Evolutionary conservation across 768 basidiomycete species (phyloP).

Genomic region (Omphalotus guepiniiformis): DNA sequence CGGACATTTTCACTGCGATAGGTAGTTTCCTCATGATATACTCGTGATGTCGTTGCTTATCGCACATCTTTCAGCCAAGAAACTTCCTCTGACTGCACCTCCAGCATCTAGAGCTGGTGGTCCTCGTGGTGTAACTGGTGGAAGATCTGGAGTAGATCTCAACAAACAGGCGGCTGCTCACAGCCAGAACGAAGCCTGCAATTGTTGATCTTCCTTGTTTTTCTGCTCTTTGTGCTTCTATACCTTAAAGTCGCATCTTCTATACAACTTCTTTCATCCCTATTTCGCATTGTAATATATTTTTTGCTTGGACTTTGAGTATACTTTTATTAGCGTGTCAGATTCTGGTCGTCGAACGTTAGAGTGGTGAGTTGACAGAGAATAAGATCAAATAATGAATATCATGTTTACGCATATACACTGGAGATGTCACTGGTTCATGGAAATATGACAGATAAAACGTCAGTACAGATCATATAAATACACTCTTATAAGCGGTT

Average conservation of each 20-base stretch:
- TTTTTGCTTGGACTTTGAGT: not conserved
- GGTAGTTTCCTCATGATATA: slow-evolving; percentile 41
- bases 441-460: too few relatives aligned
- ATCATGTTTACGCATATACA: too few relatives aligned
- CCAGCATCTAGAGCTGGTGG: slow-evolving; percentile 55
- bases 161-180: slow-evolving; percentile 57
- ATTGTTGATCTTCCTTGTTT: slow-evolving; percentile 48
- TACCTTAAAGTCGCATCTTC: slow-evolving; percentile 13
- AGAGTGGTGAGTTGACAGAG: too few relatives aligned
- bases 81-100: slow-evolving; percentile 78
- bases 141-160: slow-evolving; percentile 72
- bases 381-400: too few relatives aligned
- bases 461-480: too few relatives aligned
- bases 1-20: slow-evolving; percentile 82
- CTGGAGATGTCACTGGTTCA: too few relatives aligned
- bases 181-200: slow-evolving; percentile 65
- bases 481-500: too few relatives aligned
- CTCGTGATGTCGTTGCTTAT: slow-evolving; percentile 8
- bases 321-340: too few relatives aligned
- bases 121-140: slow-evolving; percentile 46
- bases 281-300: not conserved
- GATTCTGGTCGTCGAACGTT: too few relatives aligned
- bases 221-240: slow-evolving; percentile 15
- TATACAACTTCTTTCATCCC: slow-evolving; percentile 24
- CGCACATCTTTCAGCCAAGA: slow-evolving; percentile 58